A percentile compares a stretch with the other conserved stretches of the same genome.
Evolutionary conservation across 768 basidiomycete species (phyloP).

Genomic region (Lanmaoa pseudosensibilis): DNA sequence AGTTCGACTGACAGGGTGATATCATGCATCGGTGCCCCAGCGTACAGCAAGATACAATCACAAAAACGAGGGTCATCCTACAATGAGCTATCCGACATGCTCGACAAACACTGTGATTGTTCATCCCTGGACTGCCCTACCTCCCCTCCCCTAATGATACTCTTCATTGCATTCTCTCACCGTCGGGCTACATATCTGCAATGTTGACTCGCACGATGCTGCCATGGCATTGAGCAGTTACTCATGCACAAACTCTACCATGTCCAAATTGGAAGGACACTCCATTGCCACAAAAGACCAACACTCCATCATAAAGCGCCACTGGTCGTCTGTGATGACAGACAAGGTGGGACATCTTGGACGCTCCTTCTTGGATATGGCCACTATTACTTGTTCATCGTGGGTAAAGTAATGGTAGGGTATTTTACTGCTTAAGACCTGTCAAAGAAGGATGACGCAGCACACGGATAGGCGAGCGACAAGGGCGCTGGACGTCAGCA

Average conservation of each 20-base stretch:
- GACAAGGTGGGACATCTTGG: slow-evolving; percentile 12
- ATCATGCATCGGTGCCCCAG: neutral
- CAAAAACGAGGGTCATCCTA: neutral
- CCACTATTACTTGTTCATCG: slow-evolving; percentile 22
- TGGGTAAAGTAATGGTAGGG: slow-evolving; percentile 24
- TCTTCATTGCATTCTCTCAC: neutral
- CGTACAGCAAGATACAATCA: neutral
- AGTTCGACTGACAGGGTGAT: neutral
- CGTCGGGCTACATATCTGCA: neutral
- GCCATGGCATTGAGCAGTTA: slow-evolving; percentile 11
- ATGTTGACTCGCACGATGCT: neutral
- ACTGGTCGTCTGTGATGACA: slow-evolving; percentile 22
- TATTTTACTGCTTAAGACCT: slow-evolving; percentile 24
- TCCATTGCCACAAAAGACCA: slow-evolving; percentile 29
- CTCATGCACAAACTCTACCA: slow-evolving; percentile 22
- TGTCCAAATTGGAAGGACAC: slow-evolving; percentile 34
- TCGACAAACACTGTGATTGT: neutral
- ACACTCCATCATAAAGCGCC: slow-evolving; percentile 24
- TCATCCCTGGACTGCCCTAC: neutral
- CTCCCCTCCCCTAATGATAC: neutral
- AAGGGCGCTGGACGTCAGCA: no score
- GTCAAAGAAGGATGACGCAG: neutral
- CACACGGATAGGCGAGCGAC: no score
- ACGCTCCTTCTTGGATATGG: slow-evolving; percentile 9
- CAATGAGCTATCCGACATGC: neutral